Conservation (phyloP, 805 yeast genomes). For the Saccharomycopsis vini region DNA sequence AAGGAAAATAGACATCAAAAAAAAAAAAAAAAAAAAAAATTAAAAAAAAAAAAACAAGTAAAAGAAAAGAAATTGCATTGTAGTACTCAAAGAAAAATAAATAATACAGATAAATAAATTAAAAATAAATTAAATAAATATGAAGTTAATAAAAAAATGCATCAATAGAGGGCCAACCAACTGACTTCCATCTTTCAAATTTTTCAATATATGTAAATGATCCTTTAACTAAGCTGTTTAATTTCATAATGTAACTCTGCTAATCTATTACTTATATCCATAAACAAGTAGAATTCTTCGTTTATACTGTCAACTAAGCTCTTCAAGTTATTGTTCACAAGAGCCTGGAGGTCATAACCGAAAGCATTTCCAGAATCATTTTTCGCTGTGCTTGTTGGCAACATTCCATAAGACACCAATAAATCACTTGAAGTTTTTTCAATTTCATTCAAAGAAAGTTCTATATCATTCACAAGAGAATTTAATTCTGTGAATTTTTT, state of each 20-base stretch:
- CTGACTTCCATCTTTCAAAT: too few species aligned
- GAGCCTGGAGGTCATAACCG: conserved; percentile 8
- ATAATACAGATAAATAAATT: too few species aligned
- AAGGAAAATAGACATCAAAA: too few species aligned
- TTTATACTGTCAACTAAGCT: conserved; percentile 18
- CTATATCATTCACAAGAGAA: conserved; percentile 15
- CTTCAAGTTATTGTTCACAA: conserved; percentile 15
- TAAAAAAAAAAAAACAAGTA: too few species aligned
- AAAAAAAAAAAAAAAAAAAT: too few species aligned
- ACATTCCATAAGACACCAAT: conserved; percentile 12
- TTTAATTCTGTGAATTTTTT: conserved; percentile 16
- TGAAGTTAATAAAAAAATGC: too few species aligned
- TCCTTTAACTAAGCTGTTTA: conserved; percentile 11
- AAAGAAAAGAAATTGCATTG: too few species aligned
- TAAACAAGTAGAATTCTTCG: conserved; percentile 18
- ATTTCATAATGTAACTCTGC: conserved; percentile 18
- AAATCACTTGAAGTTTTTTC: conserved; percentile 15
- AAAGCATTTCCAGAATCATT: not conserved
- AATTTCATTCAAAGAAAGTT: conserved; percentile 15
- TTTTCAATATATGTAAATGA: too few species aligned
- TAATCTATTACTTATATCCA: conserved; percentile 17
- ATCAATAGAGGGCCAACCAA: too few species aligned
- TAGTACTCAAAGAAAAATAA: too few species aligned
- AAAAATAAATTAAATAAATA: too few species aligned
- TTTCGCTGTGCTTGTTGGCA: conserved; percentile 7